phyloP scores from a whole-genome alignment of 352 stramenopile genomes.

The Phytophthora pisi region DNA sequence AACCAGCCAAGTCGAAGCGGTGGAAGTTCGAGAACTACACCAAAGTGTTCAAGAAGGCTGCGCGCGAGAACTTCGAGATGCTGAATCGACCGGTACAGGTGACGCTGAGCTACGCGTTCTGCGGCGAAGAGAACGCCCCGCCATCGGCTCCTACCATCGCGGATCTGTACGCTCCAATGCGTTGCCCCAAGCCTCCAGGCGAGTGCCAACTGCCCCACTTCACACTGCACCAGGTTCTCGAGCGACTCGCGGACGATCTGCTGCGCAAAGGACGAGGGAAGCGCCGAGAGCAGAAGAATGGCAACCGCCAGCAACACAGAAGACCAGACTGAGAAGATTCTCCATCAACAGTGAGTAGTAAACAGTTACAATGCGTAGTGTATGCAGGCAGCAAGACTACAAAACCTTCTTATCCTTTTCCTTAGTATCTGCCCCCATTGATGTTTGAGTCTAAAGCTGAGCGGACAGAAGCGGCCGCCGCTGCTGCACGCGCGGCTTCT shows the following conservation, averaged over 20 bases:
- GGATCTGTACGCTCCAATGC: constrained; percentile 27
- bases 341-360: neutral
- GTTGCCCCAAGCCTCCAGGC: constrained; percentile 44
- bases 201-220: constrained; percentile 52
- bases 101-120: constrained; percentile 48
- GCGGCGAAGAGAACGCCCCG: constrained; percentile 26
- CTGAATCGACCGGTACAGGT: constrained; percentile 19
- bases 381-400: constrained; percentile 17
- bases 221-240: constrained; percentile 55
- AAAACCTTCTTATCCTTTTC: constrained; percentile 12
- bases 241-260: constrained; percentile 53
- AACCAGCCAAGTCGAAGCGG: constrained; percentile 7
- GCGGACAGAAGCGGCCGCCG: constrained; percentile 55
- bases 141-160: constrained; percentile 4
- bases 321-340: neutral
- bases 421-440: constrained; percentile 4
- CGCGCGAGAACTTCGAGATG: constrained; percentile 12
- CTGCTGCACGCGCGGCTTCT: constrained; percentile 74
- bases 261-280: constrained; percentile 39
- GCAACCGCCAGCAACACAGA: constrained; percentile 20
- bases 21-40: constrained; percentile 55
- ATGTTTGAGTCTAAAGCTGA: constrained; percentile 21
- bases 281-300: constrained; percentile 24
- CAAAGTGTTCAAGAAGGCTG: constrained; percentile 33
- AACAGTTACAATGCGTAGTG: neutral